phyloP scores from a whole-genome alignment of 23 red algal genomes.

The Gracilariopsis chorda region DNA sequence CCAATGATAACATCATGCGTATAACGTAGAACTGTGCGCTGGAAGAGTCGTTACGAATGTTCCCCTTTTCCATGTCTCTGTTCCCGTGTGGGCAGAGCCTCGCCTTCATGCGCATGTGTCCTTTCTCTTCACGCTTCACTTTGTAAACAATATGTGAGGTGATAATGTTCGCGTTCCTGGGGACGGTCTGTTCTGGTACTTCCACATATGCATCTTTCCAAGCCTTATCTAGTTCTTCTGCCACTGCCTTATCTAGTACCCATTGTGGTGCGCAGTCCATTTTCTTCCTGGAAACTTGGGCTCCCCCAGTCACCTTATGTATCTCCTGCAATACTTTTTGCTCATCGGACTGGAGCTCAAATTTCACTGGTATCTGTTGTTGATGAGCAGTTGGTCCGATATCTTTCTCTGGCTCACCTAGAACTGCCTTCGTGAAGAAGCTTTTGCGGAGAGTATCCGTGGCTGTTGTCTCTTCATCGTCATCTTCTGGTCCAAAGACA shows the following conservation, averaged over 20 bases:
- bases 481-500: not conserved
- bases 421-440: not conserved
- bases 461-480: not conserved
- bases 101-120: not conserved
- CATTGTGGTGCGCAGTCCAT: conserved; percentile 44
- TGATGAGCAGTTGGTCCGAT: not conserved
- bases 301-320: not conserved
- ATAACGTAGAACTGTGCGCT: conserved; percentile 37
- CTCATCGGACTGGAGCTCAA: conserved; percentile 31
- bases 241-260: conserved; percentile 18
- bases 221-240: conserved; percentile 3
- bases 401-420: not conserved
- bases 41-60: conserved; percentile 44
- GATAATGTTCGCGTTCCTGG: not conserved
- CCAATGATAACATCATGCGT: not conserved
- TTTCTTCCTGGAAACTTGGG: conserved; percentile 1
- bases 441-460: not conserved
- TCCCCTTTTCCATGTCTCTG: conserved; percentile 24
- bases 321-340: conserved; percentile 19
- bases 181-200: conserved; percentile 15
- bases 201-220: conserved; percentile 17
- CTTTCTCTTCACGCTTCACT: conserved; percentile 28
- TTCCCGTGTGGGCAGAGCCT: conserved; percentile 42
- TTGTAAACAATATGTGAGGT: conserved; percentile 37
- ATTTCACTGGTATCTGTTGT: not conserved